Evolutionary conservation across 148 eudicot species (phyloP).

Genomic region (Selenicereus undatus): DNA sequence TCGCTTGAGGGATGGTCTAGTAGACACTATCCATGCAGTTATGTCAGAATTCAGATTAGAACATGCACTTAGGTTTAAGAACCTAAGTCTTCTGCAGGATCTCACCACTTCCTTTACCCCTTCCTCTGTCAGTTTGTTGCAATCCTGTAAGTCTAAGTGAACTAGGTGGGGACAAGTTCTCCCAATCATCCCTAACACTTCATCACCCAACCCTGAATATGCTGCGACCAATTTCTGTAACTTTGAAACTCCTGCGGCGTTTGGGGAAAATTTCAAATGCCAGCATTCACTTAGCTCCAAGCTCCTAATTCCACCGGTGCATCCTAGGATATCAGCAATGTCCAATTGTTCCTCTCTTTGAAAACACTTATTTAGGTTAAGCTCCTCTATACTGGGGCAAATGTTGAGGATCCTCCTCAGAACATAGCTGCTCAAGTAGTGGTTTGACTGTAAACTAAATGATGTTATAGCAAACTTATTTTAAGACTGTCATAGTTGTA

Average conservation of each 20-base stretch:
- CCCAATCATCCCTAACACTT: slow-evolving; percentile 16
- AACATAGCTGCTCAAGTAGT: not conserved
- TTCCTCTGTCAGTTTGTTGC: slow-evolving; percentile 23
- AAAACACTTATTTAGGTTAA: slow-evolving; percentile 12
- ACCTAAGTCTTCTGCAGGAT: slow-evolving; percentile 24
- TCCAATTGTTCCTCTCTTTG: not conserved
- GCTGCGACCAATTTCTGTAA: slow-evolving; percentile 14
- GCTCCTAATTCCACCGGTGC: not conserved
- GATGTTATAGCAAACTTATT: slow-evolving; percentile 9
- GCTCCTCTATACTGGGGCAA: slow-evolving; percentile 23
- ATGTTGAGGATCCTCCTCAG: slow-evolving; percentile 11
- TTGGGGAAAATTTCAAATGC: slow-evolving; percentile 10
- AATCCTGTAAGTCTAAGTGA: slow-evolving; percentile 19
- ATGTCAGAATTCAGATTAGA: slow-evolving; percentile 6
- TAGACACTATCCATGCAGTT: slow-evolving; percentile 21
- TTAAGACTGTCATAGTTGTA: not conserved
- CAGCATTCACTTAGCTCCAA: slow-evolving; percentile 8
- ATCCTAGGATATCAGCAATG: slow-evolving; percentile 24
- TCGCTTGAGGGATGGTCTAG: slow-evolving; percentile 19
- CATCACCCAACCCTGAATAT: slow-evolving; percentile 18
- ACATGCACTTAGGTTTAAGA: slow-evolving; percentile 19
- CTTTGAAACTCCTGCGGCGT: slow-evolving; percentile 1
- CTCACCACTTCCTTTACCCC: slow-evolving; percentile 24
- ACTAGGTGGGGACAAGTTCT: slow-evolving; percentile 15
- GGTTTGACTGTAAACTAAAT: slow-evolving; percentile 9